Percentiles rank a stretch among this genome's conserved stretches.
These are phyloP conservation scores for Scortechinia acanthostroma DNA, from an alignment of 2,329 filamentous ascomycete species.

Conservation along the genomic window DNA sequence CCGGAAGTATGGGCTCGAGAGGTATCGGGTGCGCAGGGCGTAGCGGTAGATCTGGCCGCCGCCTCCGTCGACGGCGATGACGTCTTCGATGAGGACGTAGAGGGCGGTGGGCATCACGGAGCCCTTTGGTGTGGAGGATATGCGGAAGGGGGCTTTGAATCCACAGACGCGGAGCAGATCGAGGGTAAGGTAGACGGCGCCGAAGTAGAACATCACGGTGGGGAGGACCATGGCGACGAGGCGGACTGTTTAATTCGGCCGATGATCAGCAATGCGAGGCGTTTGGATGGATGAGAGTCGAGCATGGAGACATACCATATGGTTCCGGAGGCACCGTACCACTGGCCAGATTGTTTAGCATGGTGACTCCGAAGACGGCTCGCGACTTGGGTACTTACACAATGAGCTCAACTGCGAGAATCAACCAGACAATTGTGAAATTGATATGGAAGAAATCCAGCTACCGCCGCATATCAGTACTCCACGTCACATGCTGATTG, in stretches of 20 bases:
- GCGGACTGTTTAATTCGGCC: constrained; percentile 17
- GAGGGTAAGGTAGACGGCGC: constrained; percentile 26
- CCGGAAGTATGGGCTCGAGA: constrained; percentile 42
- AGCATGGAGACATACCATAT: constrained; percentile 17
- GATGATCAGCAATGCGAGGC: neutral
- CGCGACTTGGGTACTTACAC: constrained; percentile 17
- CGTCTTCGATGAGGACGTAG: constrained; percentile 62
- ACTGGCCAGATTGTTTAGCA: constrained; percentile 10
- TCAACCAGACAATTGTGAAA: constrained; percentile 32
- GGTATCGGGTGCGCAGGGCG: constrained; percentile 39
- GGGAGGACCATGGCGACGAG: constrained; percentile 32
- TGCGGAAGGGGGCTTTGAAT: constrained; percentile 45
- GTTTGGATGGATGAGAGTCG: neutral
- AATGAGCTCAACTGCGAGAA: constrained; percentile 28
- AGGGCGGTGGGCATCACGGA: constrained; percentile 48
- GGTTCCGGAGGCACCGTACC: constrained; percentile 27
- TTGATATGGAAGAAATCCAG: constrained; percentile 35
- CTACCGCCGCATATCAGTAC: constrained; percentile 10
- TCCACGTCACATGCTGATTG: constrained; percentile 3
- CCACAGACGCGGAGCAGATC: constrained; percentile 24
- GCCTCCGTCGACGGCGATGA: constrained; percentile 59
- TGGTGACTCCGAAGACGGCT: neutral
- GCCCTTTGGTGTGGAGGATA: constrained; percentile 56
- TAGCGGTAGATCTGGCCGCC: constrained; percentile 44
- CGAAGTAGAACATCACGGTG: constrained; percentile 34